Conservation (phyloP, 805 yeast species). For the Wickerhamia fluorescens region DNA sequence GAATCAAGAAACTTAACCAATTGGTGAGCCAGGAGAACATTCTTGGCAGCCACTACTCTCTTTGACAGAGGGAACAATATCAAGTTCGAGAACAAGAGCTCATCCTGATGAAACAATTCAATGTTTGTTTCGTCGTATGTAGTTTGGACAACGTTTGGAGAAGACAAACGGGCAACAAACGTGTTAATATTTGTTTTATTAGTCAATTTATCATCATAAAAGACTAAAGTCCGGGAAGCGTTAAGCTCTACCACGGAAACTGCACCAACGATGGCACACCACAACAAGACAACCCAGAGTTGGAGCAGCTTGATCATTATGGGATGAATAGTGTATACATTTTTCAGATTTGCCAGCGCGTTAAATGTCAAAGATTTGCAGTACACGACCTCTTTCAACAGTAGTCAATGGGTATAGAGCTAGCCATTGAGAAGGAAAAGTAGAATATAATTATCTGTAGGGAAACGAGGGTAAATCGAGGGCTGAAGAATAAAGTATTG, state of each 20-base stretch:
- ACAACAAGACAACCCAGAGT: too few species aligned
- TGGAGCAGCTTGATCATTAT: too few species aligned
- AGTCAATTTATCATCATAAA: slow-evolving; percentile 24
- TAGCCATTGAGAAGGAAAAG: too few species aligned
- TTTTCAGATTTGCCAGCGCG: too few species aligned
- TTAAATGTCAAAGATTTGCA: too few species aligned
- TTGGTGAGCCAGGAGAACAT: slow-evolving; percentile 22
- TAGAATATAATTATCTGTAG: too few species aligned
- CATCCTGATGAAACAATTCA: slow-evolving; percentile 17
- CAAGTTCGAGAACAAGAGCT: slow-evolving; percentile 20
- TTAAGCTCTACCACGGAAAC: slow-evolving; percentile 2
- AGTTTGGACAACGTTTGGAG: slow-evolving; percentile 14
- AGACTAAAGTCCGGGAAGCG: slow-evolving; percentile 19
- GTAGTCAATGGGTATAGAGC: too few species aligned
- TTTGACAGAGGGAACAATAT: slow-evolving; percentile 31
- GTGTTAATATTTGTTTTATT: too few species aligned
- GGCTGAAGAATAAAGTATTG: too few species aligned
- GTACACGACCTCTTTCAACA: too few species aligned
- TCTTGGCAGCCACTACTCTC: slow-evolving; percentile 24
- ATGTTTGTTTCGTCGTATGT: slow-evolving; percentile 15
- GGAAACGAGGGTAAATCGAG: too few species aligned
- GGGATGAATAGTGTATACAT: too few species aligned
- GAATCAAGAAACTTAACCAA: slow-evolving; percentile 53
- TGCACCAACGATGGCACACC: slow-evolving; percentile 2
- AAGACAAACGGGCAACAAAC: slow-evolving; percentile 7